These are phyloP conservation scores for Nemania sp. DNA, from an alignment of 2,329 filamentous ascomycete genomes.

Conservation along the genomic window DNA sequence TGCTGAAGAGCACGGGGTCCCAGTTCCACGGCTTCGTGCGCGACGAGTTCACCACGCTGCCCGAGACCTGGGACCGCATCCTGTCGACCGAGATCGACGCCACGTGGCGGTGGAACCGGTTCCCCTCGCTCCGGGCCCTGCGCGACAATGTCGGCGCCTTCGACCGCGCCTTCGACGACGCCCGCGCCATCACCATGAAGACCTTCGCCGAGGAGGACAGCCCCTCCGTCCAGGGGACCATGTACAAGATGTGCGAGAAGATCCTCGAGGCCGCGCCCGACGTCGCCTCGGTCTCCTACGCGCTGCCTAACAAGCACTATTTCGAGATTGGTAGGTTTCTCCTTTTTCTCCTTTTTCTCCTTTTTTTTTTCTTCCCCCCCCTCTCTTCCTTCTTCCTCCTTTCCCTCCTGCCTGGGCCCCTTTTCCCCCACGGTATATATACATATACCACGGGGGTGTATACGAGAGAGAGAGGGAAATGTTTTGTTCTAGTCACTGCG, in stretches of 20 bases:
- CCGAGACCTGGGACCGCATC: constrained; percentile 93
- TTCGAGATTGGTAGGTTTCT: constrained; percentile 81
- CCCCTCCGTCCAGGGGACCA: constrained; percentile 92
- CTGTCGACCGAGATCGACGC: constrained; percentile 91
- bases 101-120: constrained; percentile 81
- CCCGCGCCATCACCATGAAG: constrained; percentile 85
- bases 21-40: constrained; percentile 93
- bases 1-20: constrained; percentile 95
- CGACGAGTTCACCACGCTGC: constrained; percentile 90
- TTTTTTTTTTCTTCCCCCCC: background rate
- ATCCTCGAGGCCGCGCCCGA: constrained; percentile 78
- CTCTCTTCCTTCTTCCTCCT: constrained; percentile 27
- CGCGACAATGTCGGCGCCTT: constrained; percentile 68
- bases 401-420: background rate
- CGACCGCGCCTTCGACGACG: constrained; percentile 75
- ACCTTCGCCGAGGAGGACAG: constrained; percentile 89
- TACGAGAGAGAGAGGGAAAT: background rate
- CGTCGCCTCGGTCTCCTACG: constrained; percentile 76
- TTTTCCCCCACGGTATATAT: background rate
- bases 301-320: constrained; percentile 97
- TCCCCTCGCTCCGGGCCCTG: constrained; percentile 70
- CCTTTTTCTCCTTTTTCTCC: background rate
- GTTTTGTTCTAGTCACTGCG: constrained; percentile 12
- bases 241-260: constrained; percentile 97
- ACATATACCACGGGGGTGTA: background rate